Evolutionary conservation across 1,139 yeast genomes (phyloP), one percentile per base, ranked within the genome.

Genomic region (Blastobotrys petasosporus): DNA sequence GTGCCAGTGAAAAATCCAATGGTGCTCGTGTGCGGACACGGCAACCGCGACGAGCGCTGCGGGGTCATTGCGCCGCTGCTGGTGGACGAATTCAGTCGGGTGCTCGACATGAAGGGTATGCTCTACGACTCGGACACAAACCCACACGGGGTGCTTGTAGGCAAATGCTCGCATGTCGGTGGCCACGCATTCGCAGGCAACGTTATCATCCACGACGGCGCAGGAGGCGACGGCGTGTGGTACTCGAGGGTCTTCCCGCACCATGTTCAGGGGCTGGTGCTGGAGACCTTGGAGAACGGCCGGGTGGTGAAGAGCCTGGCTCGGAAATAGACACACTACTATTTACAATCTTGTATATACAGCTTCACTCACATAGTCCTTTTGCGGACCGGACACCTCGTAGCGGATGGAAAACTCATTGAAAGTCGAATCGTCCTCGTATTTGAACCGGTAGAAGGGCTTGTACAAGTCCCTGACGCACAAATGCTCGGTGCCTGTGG

Each of bases 121-220:
- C 48, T 62, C 30, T 58, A 56, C 41, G 55, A 61, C 9, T 45
- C 62, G 12, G 44, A 34, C 1, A 39, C 48, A 1, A 56, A 63
- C 34, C 60, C 63, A 1, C 44, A 55, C 2, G 68, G 67, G 2
- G 61, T 72, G 2, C 66, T 69, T n/a, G 71, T 80, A 15, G 85
- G 85, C 0, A 59, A 73, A 13, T 69, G 82, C 1, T 77, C 85
- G 9, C 94, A 84, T 60, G 68, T 84, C 37, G 90, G 92, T 0
- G 94, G 94, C 0, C 94, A 84, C 59, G 84, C 61, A 28, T 84
- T 79, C 60, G 92, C 94, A 2, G 94, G 92, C 0, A 84, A 84
- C 58, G 78, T 84, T 13, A 65, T 83, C 2, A 75, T 75, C 47
- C 77, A 77, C 52, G 52, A 54, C 8, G 54, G 55, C 11, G 41